Evolutionary conservation across 2,329 filamentous ascomycete genomes (phyloP).

Genomic region (Plectosphaerella sp.): DNA sequence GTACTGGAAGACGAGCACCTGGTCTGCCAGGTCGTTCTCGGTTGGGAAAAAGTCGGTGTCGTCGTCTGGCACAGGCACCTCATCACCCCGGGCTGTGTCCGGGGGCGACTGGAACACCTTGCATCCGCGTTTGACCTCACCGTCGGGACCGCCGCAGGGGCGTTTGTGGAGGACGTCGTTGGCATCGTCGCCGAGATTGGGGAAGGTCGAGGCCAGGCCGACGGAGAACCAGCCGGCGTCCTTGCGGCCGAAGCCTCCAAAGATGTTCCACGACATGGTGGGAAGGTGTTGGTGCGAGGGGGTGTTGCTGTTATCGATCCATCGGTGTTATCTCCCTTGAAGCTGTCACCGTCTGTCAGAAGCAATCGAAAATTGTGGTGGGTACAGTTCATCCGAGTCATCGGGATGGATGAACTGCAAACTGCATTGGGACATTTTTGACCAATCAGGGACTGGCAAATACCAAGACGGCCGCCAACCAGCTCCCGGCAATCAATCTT

Average conservation of each 20-base stretch:
- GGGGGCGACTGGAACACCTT: slow-evolving; percentile 51
- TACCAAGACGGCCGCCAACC: too few relatives aligned
- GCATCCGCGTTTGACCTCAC: slow-evolving; percentile 46
- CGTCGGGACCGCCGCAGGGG: slow-evolving; percentile 21
- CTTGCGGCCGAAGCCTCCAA: slow-evolving; percentile 15
- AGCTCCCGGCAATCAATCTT: too few relatives aligned
- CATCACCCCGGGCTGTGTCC: slow-evolving; percentile 28
- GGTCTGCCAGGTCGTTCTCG: slow-evolving; percentile 42
- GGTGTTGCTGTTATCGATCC: neutral
- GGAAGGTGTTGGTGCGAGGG: neutral
- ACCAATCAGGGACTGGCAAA: too few relatives aligned
- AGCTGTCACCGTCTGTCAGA: too few relatives aligned
- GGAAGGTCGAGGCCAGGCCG: slow-evolving; percentile 50
- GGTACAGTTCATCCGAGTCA: too few relatives aligned
- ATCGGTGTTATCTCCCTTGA: neutral
- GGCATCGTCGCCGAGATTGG: slow-evolving; percentile 40
- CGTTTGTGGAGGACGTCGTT: slow-evolving; percentile 30
- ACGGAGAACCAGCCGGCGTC: slow-evolving; percentile 46
- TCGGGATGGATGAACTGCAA: too few relatives aligned
- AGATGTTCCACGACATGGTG: slow-evolving; percentile 11
- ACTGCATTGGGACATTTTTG: too few relatives aligned
- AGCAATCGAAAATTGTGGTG: too few relatives aligned
- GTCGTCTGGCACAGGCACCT: slow-evolving; percentile 29
- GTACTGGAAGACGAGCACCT: slow-evolving; percentile 63
- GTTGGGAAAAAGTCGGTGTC: slow-evolving; percentile 19